Conservation (phyloP, 306 rosid genomes). For the Crotalaria pallida region DNA sequence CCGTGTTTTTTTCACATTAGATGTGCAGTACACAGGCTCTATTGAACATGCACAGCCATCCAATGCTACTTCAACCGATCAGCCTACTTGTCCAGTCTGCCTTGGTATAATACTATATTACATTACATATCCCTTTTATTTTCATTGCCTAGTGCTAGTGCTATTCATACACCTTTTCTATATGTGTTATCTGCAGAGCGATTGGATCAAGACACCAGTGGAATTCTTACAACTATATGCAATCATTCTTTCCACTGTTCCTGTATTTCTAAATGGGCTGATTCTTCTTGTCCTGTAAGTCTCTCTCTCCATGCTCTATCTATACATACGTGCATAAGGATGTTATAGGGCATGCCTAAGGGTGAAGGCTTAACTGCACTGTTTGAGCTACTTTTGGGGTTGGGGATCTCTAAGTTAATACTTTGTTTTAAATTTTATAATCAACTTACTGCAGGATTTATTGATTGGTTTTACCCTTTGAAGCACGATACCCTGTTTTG, state of each 20-base stretch:
- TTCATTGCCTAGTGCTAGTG: background rate
- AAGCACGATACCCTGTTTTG: too few relatives aligned
- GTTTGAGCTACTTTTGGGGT: background rate
- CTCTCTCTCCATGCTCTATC: background rate
- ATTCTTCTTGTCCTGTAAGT: conserved; percentile 97
- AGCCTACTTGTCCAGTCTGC: conserved; percentile 90
- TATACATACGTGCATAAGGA: background rate
- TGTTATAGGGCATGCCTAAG: background rate
- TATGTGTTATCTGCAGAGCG: conserved; percentile 53
- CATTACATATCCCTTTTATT: background rate
- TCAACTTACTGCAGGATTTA: background rate
- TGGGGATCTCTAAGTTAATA: background rate
- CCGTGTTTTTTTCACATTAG: conserved; percentile 64
- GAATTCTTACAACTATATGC: conserved; percentile 95
- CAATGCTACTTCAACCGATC: conserved; percentile 66
- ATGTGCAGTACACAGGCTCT: conserved; percentile 86
- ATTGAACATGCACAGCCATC: conserved; percentile 81
- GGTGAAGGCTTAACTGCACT: background rate
- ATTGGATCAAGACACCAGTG: conserved; percentile 76
- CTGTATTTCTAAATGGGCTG: conserved; percentile 92
- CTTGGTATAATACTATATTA: too few relatives aligned
- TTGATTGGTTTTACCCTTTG: background rate
- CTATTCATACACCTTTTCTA: background rate
- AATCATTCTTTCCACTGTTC: conserved; percentile 97
- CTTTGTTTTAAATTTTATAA: conserved; percentile 1